phyloP scores from a whole-genome alignment of 225 moss, liverwort and hornwort species.

The Bryoerythrophyllum caledonicum region DNA sequence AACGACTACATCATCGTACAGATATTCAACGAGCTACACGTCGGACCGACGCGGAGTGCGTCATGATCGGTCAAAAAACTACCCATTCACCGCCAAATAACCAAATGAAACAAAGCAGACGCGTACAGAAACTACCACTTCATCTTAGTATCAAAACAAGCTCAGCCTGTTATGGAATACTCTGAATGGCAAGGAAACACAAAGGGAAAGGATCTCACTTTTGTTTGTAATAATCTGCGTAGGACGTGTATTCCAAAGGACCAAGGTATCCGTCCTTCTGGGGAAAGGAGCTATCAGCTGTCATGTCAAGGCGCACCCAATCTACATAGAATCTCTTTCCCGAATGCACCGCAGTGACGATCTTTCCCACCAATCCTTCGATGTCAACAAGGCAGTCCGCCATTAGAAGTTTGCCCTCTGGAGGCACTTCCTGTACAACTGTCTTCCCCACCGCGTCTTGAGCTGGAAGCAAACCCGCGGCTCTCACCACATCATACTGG shows the following conservation, averaged over 20 bases:
- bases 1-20: neutral
- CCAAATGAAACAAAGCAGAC: neutral
- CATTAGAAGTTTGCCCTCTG: constrained; percentile 79
- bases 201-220: constrained; percentile 58
- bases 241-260: constrained; percentile 93
- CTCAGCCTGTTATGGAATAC: neutral
- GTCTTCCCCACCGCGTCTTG: constrained; percentile 62
- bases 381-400: constrained; percentile 84
- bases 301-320: constrained; percentile 93
- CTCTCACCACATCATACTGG: constrained; percentile 90
- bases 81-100: neutral
- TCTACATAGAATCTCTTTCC: constrained; percentile 99
- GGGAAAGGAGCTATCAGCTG: constrained; percentile 95
- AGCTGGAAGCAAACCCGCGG: constrained; percentile 74
- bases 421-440: constrained; percentile 70
- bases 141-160: constrained; percentile 12
- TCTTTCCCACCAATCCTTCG: constrained; percentile 85
- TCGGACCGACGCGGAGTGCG: too few relatives aligned
- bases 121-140: neutral
- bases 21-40: too few relatives aligned
- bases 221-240: constrained; percentile 99
- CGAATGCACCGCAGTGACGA: constrained; percentile 97
- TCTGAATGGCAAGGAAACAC: too few relatives aligned
- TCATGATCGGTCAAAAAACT: neutral
- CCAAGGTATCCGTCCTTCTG: constrained; percentile 97